Conservation (phyloP, 2,329 filamentous ascomycete genomes). For the Dendryphion nanum region DNA sequence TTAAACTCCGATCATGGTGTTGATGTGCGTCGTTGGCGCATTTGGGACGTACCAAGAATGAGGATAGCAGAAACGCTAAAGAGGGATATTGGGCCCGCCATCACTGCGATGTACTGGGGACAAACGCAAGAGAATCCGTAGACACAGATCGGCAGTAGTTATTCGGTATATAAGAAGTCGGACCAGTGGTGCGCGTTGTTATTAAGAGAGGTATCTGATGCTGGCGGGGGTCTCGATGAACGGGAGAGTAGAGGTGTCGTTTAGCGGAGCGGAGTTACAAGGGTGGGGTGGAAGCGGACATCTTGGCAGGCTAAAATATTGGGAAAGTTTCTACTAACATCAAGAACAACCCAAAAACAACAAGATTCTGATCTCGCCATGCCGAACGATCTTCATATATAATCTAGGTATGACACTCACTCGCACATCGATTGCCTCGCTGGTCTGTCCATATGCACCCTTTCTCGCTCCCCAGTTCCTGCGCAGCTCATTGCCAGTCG, state of each 20-base stretch:
- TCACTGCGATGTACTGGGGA: no score
- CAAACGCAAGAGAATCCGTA: no score
- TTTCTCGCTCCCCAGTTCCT: conserved; percentile 36
- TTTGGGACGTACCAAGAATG: conserved; percentile 33
- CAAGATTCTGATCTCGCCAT: no score
- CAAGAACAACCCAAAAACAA: no score
- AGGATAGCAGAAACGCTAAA: conserved; percentile 55
- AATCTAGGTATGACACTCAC: not conserved
- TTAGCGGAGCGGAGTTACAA: conserved; percentile 16
- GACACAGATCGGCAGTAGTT: no score
- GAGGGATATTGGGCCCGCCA: conserved; percentile 55
- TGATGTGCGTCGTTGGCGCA: not conserved
- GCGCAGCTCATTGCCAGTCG: no score
- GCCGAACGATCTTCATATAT: no score
- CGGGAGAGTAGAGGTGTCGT: conserved; percentile 15
- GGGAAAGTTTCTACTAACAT: no score
- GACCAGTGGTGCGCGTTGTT: no score
- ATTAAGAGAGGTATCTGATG: no score
- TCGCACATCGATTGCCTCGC: conserved; percentile 24
- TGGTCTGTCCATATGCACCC: conserved; percentile 34
- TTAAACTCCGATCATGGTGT: not conserved
- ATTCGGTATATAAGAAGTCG: no score
- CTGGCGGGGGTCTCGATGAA: conserved; percentile 23
- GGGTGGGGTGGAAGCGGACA: not conserved
- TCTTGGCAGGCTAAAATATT: not conserved